Percentiles rank a stretch among this genome's conserved stretches.
phyloP scores from a whole-genome alignment of 2,329 filamentous ascomycete species.

The Aspergillus versicolor region DNA sequence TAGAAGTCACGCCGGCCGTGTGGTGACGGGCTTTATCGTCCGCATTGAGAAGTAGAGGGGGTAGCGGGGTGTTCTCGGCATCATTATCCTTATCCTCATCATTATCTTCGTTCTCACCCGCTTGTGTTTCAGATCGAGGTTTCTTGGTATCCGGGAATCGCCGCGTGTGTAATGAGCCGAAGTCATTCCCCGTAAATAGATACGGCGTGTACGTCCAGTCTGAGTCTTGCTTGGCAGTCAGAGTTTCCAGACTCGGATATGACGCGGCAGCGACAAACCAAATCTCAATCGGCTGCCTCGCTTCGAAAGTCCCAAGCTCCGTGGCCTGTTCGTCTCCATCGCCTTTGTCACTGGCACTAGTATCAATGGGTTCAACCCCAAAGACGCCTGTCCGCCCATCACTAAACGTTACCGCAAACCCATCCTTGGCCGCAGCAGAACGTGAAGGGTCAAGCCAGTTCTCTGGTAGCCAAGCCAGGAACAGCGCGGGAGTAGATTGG shows the following conservation, averaged over 20 bases:
- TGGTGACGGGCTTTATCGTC: constrained; percentile 60
- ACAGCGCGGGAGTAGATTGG: constrained; percentile 63
- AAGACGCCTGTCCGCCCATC: constrained; percentile 63
- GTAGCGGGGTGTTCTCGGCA: background rate
- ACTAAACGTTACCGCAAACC: constrained; percentile 71
- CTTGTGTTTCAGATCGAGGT: constrained; percentile 13
- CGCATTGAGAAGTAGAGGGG: constrained; percentile 21
- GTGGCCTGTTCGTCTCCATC: constrained; percentile 7
- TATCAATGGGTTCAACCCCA: background rate
- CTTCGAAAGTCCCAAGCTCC: constrained; percentile 28
- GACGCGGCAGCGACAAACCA: constrained; percentile 39
- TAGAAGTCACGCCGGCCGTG: constrained; percentile 81
- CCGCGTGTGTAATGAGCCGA: constrained; percentile 35
- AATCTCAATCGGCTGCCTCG: constrained; percentile 36
- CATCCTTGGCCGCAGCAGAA: constrained; percentile 26
- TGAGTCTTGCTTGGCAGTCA: background rate
- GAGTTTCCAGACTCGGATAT: constrained; percentile 4
- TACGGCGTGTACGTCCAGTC: constrained; percentile 17
- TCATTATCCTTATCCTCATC: background rate
- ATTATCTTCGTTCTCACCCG: no score
- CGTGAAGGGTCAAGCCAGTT: constrained; percentile 21
- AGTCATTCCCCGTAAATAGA: constrained; percentile 43
- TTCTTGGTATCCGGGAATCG: constrained; percentile 19
- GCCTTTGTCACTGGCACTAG: background rate
- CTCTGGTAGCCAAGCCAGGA: constrained; percentile 69